Conservation (phyloP, 1,139 yeast genomes). For the Diutina pseudorugosa region DNA sequence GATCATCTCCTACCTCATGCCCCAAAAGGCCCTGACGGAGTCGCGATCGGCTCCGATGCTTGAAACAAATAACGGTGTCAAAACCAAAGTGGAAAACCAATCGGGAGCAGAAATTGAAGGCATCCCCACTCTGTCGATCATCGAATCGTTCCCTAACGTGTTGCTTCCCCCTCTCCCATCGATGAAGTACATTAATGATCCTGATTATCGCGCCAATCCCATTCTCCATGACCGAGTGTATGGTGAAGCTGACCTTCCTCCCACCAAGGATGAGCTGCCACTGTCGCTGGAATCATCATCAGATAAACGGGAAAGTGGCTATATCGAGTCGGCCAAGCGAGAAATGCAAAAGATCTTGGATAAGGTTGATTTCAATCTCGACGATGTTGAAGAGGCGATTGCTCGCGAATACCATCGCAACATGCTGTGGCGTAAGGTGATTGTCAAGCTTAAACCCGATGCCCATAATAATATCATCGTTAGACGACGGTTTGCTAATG, state of each 20-base stretch:
- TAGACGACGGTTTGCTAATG: constrained; percentile 80
- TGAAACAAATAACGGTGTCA: background rate
- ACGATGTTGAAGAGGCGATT: constrained; percentile 57
- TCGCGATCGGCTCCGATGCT: background rate
- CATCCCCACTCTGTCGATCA: constrained; percentile 59
- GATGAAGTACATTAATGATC: constrained; percentile 55
- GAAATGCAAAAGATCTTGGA: background rate
- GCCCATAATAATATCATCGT: constrained; percentile 93
- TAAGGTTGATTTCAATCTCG: background rate
- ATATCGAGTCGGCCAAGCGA: background rate
- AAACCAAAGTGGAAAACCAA: constrained; percentile 9
- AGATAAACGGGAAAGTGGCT: constrained; percentile 9
- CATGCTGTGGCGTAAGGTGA: constrained; percentile 85
- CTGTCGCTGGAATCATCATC: background rate
- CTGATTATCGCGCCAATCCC: constrained; percentile 22
- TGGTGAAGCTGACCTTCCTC: constrained; percentile 23
- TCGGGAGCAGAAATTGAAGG: constrained; percentile 10
- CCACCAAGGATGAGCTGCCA: background rate
- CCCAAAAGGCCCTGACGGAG: constrained; percentile 21
- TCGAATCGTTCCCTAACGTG: constrained; percentile 74
- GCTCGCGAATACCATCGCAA: constrained; percentile 83
- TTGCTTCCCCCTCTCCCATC: constrained; percentile 85
- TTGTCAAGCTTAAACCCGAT: constrained; percentile 79
- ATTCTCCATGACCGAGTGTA: constrained; percentile 32
- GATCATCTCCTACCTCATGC: constrained; percentile 31